These are phyloP conservation scores for Phytophthora foliorum DNA, from an alignment of 352 stramenopile genomes.

Conservation along the genomic window DNA sequence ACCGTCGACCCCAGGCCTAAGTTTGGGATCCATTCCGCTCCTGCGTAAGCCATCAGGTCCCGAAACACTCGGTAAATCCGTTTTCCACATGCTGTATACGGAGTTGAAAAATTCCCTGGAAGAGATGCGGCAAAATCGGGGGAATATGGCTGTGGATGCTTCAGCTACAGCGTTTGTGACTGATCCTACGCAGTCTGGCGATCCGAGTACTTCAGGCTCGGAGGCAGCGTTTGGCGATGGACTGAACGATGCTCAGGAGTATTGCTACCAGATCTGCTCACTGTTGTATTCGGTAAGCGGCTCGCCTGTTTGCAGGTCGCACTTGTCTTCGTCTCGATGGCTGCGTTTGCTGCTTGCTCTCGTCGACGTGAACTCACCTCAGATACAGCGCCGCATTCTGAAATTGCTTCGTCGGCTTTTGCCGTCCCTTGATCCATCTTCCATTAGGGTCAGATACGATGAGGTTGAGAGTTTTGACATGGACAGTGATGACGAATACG, in stretches of 20 bases:
- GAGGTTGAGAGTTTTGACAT: constrained; percentile 82
- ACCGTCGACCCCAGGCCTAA: constrained; percentile 51
- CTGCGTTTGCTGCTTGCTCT: constrained; percentile 85
- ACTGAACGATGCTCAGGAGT: constrained; percentile 77
- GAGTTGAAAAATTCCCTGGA: constrained; percentile 90
- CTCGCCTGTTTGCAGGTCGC: constrained; percentile 80
- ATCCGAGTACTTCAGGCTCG: constrained; percentile 47
- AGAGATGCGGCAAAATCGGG: constrained; percentile 61
- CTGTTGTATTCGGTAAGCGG: constrained; percentile 90
- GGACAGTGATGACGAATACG: constrained; percentile 86
- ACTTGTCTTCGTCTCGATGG: constrained; percentile 88
- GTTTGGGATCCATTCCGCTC: constrained; percentile 77
- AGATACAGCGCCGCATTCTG: constrained; percentile 85
- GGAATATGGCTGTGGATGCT: constrained; percentile 20
- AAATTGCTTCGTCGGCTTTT: constrained; percentile 87
- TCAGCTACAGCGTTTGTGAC: constrained; percentile 36
- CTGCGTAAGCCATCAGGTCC: constrained; percentile 86
- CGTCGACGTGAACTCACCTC: constrained; percentile 73
- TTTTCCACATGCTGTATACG: constrained; percentile 93
- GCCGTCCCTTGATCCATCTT: constrained; percentile 72
- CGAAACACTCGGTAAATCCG: constrained; percentile 90
- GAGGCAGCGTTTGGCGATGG: constrained; percentile 47
- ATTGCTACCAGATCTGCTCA: constrained; percentile 92
- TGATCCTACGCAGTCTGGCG: constrained; percentile 54
- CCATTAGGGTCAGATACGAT: constrained; percentile 71